Conservation (phyloP, 2,329 filamentous ascomycete genomes). For the Helminthosporium solani region DNA sequence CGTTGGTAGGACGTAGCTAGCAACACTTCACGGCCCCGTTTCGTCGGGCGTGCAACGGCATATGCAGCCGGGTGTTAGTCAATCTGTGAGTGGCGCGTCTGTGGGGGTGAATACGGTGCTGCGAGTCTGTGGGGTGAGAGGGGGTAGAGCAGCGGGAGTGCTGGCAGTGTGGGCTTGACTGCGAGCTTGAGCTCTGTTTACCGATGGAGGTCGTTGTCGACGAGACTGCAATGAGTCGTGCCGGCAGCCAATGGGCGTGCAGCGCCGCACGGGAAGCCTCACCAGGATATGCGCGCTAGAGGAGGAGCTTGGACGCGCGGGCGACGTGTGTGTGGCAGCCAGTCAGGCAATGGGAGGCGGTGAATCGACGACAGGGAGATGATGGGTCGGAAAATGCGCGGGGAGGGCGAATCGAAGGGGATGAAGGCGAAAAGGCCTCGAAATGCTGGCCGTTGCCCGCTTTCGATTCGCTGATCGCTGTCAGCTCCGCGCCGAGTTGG, state of each 20-base stretch:
- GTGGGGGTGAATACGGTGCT: too few relatives aligned
- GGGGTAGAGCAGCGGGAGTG: slow-evolving; percentile 4
- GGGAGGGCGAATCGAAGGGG: slow-evolving; percentile 13
- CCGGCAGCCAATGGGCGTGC: slow-evolving; percentile 12
- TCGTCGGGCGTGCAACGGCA: not conserved
- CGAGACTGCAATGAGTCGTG: slow-evolving; percentile 10
- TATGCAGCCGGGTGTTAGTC: not conserved
- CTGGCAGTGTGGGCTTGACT: slow-evolving; percentile 9
- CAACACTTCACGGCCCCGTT: too few relatives aligned
- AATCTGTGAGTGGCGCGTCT: not conserved
- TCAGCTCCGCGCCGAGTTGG: too few relatives aligned
- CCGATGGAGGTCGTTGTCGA: slow-evolving; percentile 7
- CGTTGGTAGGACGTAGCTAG: too few relatives aligned
- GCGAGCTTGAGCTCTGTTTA: not conserved
- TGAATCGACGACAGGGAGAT: not conserved
- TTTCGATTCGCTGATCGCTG: not conserved
- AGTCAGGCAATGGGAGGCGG: slow-evolving; percentile 8
- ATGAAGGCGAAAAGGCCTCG: not conserved
- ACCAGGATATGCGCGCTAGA: slow-evolving; percentile 13
- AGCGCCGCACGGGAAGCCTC: slow-evolving; percentile 11
- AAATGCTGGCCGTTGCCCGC: not conserved
- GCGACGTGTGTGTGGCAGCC: slow-evolving; percentile 10
- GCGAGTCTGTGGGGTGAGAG: too few relatives aligned
- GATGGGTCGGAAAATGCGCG: slow-evolving; percentile 7
- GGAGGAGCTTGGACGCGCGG: slow-evolving; percentile 9